A percentile compares a stretch with the other conserved stretches of the same genome.
Conservation (phyloP, 2,329 filamentous ascomycete species). For the Geosmithia morbida region DNA sequence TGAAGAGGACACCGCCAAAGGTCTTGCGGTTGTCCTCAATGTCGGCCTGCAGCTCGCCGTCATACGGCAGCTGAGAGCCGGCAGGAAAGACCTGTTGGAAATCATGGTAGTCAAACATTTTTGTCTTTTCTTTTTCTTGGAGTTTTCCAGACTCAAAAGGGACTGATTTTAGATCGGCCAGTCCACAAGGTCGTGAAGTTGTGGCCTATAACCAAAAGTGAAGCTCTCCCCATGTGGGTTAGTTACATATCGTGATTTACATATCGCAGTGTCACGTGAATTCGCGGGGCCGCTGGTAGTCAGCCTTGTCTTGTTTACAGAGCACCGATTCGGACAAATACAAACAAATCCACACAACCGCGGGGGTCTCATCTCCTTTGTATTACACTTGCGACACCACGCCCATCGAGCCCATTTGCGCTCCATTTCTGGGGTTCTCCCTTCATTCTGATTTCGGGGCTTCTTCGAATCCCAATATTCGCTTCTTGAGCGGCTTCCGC, state of each 20-base stretch:
- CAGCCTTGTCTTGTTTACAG: conserved; percentile 22
- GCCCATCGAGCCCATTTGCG: background rate
- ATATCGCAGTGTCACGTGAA: conserved; percentile 9
- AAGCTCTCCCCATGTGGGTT: conserved; percentile 2
- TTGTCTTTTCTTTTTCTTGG: background rate
- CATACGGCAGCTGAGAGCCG: conserved; percentile 45
- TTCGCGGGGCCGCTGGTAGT: conserved; percentile 1
- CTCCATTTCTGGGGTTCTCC: background rate
- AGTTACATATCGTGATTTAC: background rate
- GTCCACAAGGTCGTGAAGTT: conserved; percentile 5
- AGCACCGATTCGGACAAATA: conserved; percentile 20
- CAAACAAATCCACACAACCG: conserved; percentile 14
- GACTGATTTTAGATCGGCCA: background rate
- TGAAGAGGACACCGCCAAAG: conserved; percentile 59
- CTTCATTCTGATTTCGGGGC: background rate
- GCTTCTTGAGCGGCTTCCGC: background rate
- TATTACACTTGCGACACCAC: background rate
- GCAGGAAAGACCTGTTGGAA: conserved; percentile 55
- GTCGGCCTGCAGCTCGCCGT: conserved; percentile 42
- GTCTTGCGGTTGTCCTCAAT: conserved; percentile 53
- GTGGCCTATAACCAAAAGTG: conserved; percentile 8
- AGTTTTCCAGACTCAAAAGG: background rate
- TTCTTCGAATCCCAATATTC: background rate
- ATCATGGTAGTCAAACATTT: conserved; percentile 50
- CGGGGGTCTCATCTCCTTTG: background rate